Conservation (phyloP, 2,329 filamentous ascomycete species). For the Alternaria gaisen region DNA sequence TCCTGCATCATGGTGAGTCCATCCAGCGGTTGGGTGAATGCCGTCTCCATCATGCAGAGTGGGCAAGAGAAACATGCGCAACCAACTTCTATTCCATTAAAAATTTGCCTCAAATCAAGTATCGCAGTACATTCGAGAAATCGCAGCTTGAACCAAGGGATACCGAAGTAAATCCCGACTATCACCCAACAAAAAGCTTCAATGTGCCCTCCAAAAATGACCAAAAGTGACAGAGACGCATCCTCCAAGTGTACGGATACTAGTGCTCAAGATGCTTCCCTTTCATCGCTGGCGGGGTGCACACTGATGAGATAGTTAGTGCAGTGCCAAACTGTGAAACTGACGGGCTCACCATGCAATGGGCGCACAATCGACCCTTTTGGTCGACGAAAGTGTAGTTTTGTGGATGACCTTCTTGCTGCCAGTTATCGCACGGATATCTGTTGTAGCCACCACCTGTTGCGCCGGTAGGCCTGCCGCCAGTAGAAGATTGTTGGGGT, state of each 20-base stretch:
- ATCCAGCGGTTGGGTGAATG: background rate
- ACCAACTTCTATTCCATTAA: constrained; percentile 15
- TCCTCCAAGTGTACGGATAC: background rate
- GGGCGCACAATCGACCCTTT: constrained; percentile 30
- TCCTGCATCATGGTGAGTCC: background rate
- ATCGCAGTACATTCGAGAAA: background rate
- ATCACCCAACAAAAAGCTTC: background rate
- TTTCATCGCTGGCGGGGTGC: constrained; percentile 29
- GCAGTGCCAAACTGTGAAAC: constrained; percentile 18
- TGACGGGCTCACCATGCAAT: constrained; percentile 35
- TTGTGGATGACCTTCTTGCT: constrained; percentile 30
- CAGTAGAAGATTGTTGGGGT: constrained; percentile 25
- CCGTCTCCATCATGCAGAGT: background rate
- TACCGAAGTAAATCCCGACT: background rate
- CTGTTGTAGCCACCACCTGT: constrained; percentile 33
- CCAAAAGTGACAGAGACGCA: background rate
- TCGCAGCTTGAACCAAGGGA: background rate
- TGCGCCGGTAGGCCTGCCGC: constrained; percentile 34
- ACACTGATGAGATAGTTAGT: constrained; percentile 34
- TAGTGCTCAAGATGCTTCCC: background rate
- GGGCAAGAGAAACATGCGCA: background rate
- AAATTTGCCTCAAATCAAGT: background rate
- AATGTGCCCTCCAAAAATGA: background rate
- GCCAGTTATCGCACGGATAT: constrained; percentile 32
- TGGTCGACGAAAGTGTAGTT: constrained; percentile 30